phyloP scores from a whole-genome alignment of 106 monocot genomes.

The Chionographis japonica region DNA sequence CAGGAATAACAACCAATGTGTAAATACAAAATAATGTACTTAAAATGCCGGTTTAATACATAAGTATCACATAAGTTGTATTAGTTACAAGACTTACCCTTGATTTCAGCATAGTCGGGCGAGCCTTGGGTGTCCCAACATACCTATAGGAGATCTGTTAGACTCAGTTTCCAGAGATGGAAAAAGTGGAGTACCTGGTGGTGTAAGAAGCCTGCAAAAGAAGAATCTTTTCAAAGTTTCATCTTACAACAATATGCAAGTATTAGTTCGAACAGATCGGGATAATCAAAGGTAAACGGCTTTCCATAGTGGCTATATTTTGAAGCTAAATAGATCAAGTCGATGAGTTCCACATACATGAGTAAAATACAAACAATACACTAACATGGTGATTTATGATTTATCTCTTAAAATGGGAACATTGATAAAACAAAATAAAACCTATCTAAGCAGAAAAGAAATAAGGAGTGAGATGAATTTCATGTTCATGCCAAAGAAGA shows the following conservation, averaged over 20 bases:
- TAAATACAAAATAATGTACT: background rate
- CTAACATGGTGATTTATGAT: too few species aligned
- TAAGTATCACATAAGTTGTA: background rate
- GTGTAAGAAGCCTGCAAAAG: slow-evolving; percentile 71
- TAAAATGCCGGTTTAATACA: background rate
- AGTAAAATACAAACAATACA: too few species aligned
- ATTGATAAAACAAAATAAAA: too few species aligned
- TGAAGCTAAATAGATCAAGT: too few species aligned
- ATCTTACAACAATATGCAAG: background rate
- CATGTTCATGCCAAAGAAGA: too few species aligned
- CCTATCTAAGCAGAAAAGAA: too few species aligned
- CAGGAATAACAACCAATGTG: background rate
- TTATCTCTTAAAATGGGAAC: too few species aligned
- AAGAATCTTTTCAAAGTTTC: background rate
- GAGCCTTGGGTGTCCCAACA: slow-evolving; percentile 56
- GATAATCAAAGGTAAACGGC: background rate
- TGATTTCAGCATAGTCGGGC: slow-evolving; percentile 42
- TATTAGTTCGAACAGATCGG: background rate
- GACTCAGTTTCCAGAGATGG: slow-evolving; percentile 63
- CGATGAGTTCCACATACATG: too few species aligned
- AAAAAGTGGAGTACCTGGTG: slow-evolving; percentile 79
- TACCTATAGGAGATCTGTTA: slow-evolving; percentile 38
- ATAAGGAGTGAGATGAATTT: too few species aligned
- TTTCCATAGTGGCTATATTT: too few species aligned
- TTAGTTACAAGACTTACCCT: slow-evolving; percentile 29